Evolutionary conservation across 257 asterid species (phyloP).

Genomic region (Phtheirospermum japonicum): DNA sequence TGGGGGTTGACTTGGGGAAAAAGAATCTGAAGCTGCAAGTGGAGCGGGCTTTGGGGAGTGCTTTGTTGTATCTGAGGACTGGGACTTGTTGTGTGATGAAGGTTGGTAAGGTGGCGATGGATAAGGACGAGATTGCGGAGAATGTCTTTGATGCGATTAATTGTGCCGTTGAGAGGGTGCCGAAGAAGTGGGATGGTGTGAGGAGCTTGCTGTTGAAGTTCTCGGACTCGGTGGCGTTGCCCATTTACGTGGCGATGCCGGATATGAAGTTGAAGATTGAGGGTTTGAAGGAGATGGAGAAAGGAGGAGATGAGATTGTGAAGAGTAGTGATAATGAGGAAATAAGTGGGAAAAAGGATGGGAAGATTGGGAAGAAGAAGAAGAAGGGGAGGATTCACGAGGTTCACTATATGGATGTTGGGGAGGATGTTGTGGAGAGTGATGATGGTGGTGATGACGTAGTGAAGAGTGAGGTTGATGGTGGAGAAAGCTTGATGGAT

Average conservation of each 20-base stretch:
- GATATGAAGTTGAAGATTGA: constrained; percentile 70
- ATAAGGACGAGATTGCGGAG: constrained; percentile 55
- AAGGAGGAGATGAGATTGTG: constrained; percentile 19
- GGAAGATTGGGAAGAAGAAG: constrained; percentile 34
- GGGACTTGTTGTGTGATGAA: constrained; percentile 88
- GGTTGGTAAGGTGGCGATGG: constrained; percentile 72
- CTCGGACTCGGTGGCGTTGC: constrained; percentile 68
- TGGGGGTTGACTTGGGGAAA: constrained; percentile 65
- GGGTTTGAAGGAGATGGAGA: constrained; percentile 39
- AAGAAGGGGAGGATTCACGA: constrained; percentile 83
- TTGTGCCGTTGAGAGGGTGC: constrained; percentile 52
- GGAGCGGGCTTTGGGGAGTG: constrained; percentile 64
- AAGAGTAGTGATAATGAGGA: constrained; percentile 33
- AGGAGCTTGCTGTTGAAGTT: constrained; percentile 88
- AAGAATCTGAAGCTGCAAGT: constrained; percentile 65
- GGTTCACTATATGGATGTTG: constrained; percentile 77
- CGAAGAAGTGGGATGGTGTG: constrained; percentile 79
- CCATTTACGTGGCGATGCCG: constrained; percentile 80
- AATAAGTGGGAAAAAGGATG: constrained; percentile 28
- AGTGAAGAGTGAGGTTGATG: constrained; percentile 38
- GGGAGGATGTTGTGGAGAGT: constrained; percentile 39
- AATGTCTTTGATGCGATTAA: constrained; percentile 52
- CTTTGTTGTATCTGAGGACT: constrained; percentile 53
- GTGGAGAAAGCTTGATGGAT: constrained; percentile 7
- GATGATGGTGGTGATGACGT: constrained; percentile 31